Conservation (phyloP, 1,284 basidiomycete species). For the Ganoderma leucocontextum region DNA sequence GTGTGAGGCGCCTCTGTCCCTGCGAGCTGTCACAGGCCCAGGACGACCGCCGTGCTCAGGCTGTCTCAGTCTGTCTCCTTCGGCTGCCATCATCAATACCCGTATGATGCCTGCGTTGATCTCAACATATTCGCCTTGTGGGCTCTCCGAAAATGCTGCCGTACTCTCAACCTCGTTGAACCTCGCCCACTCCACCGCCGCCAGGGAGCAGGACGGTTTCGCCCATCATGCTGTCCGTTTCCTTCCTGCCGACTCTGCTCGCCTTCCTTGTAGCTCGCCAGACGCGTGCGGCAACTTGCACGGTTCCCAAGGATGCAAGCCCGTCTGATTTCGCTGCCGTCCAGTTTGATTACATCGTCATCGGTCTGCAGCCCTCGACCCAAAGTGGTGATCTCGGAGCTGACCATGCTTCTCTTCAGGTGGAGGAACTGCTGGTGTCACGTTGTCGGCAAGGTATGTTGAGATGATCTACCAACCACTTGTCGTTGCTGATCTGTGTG, state of each 20-base stretch:
- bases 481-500: not conserved
- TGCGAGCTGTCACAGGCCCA: too few species aligned
- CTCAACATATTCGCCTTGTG: not conserved
- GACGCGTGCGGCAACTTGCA: not conserved
- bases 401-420: constrained; percentile 6
- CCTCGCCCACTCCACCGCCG: not conserved
- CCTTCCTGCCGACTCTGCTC: not conserved
- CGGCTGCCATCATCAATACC: not conserved
- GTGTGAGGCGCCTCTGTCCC: too few species aligned
- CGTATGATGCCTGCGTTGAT: not conserved
- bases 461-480: not conserved
- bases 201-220: not conserved
- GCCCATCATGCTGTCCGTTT: not conserved
- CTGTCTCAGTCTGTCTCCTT: too few species aligned
- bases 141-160: not conserved
- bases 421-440: constrained; percentile 17
- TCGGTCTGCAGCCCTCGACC: constrained; percentile 3
- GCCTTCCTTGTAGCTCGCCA: not conserved
- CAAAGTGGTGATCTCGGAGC: not conserved
- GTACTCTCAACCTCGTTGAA: not conserved
- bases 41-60: not conserved
- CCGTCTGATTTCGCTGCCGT: constrained; percentile 1
- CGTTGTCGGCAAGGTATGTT: not conserved
- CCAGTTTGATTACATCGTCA: constrained; percentile 7
- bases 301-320: not conserved